phyloP scores from a whole-genome alignment of 2,329 filamentous ascomycete species.

The Aspergillus pseudonomiae region DNA sequence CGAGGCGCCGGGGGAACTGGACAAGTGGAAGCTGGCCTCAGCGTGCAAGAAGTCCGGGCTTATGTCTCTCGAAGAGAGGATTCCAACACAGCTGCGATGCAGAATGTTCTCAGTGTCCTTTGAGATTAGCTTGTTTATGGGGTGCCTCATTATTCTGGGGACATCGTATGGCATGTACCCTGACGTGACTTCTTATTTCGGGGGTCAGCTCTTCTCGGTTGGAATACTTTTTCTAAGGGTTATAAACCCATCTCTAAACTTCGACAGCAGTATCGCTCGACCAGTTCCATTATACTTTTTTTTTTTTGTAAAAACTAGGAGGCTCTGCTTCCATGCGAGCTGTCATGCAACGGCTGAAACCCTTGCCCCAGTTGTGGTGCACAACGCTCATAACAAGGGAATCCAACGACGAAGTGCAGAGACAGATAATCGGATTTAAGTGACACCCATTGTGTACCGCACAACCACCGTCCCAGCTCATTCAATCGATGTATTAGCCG shows the following conservation, averaged over 20 bases:
- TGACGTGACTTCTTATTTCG: not conserved
- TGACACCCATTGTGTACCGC: not conserved
- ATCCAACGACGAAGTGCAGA: not conserved
- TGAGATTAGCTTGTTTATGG: slow-evolving; percentile 31
- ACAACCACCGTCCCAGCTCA: not conserved
- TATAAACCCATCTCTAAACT: not conserved
- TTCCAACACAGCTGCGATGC: slow-evolving; percentile 76
- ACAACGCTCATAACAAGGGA: not conserved
- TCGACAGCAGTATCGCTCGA: not conserved
- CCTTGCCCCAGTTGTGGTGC: not conserved
- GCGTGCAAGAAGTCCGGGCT: slow-evolving; percentile 64
- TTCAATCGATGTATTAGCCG: not conserved
- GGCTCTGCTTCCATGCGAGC: not conserved
- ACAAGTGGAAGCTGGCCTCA: slow-evolving; percentile 55
- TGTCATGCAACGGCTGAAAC: not conserved
- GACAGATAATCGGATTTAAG: not conserved
- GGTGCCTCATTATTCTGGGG: not conserved
- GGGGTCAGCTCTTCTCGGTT: not conserved
- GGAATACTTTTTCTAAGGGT: not conserved
- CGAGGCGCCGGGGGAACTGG: slow-evolving; percentile 51
- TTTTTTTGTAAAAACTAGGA: not conserved
- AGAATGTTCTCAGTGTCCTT: slow-evolving; percentile 74
- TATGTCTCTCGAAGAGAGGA: slow-evolving; percentile 88
- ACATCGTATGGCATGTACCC: not conserved
- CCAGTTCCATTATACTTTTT: not conserved